Percentiles rank a stretch among this genome's conserved stretches.
phyloP scores from a whole-genome alignment of 176 grass and related monocot species.

The Eleusine coracana region DNA sequence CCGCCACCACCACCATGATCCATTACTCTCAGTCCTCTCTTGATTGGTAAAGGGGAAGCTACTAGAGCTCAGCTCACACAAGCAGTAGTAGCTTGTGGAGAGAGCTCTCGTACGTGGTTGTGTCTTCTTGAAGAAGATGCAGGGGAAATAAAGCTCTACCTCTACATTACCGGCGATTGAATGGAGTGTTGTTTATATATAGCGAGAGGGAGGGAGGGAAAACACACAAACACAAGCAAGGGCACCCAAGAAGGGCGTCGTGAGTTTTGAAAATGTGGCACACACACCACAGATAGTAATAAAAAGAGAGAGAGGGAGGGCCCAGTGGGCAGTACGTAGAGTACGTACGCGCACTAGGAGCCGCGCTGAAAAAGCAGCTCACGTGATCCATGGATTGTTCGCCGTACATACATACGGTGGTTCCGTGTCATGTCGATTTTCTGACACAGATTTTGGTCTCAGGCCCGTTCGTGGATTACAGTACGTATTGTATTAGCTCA shows the following conservation, averaged over 20 bases:
- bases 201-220: constrained; percentile 26
- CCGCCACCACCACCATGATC: constrained; percentile 14
- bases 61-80: neutral
- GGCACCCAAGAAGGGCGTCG: neutral
- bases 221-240: neutral
- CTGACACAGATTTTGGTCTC: neutral
- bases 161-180: neutral
- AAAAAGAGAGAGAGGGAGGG: neutral
- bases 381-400: neutral
- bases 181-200: constrained; percentile 20
- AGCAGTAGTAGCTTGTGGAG: neutral
- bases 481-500: no score
- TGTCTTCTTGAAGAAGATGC: neutral
- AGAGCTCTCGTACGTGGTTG: no score
- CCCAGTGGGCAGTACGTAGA: neutral
- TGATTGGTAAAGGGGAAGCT: neutral
- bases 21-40: neutral
- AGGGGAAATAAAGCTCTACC: neutral
- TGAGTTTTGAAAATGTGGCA: neutral
- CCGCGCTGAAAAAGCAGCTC: neutral
- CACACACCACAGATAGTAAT: no score
- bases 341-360: neutral
- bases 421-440: no score
- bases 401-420: no score
- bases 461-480: no score